Conservation (phyloP, 129 eudicot species). For the carrot (Daucus carota) region DNA sequence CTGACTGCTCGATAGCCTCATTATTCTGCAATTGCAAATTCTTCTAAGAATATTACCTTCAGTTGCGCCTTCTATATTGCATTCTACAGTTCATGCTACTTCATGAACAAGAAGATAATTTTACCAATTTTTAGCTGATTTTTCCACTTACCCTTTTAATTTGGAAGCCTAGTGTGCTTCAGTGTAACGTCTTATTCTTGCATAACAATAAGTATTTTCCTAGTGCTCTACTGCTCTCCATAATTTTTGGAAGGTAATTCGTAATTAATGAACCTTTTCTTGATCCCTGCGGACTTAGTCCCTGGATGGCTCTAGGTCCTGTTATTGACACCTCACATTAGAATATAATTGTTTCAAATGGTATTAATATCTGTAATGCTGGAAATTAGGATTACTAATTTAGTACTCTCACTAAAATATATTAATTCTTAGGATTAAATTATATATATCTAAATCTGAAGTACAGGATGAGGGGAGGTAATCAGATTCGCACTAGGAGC, state of each 20-base stretch:
- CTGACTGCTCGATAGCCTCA: not conserved
- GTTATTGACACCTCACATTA: not conserved
- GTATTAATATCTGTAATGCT: not conserved
- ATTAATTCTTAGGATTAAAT: too few species aligned
- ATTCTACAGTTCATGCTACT: not conserved
- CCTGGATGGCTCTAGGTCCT: not conserved
- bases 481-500: too few species aligned
- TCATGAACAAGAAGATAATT: not conserved
- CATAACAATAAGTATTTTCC: not conserved
- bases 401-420: not conserved
- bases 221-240: not conserved
- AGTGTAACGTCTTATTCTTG: not conserved
- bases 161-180: not conserved
- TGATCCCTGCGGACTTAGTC: not conserved
- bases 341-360: not conserved
- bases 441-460: too few species aligned
- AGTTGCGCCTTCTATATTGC: not conserved
- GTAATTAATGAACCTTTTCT: not conserved
- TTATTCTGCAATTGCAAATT: not conserved
- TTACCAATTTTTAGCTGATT: not conserved
- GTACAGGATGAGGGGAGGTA: too few species aligned
- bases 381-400: not conserved
- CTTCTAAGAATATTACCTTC: not conserved
- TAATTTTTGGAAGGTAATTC: not conserved
- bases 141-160: not conserved